Percentiles rank a stretch among this genome's conserved stretches.
Conservation (phyloP, 108 stramenopile species). For the Skeletonema menzelii region DNA sequence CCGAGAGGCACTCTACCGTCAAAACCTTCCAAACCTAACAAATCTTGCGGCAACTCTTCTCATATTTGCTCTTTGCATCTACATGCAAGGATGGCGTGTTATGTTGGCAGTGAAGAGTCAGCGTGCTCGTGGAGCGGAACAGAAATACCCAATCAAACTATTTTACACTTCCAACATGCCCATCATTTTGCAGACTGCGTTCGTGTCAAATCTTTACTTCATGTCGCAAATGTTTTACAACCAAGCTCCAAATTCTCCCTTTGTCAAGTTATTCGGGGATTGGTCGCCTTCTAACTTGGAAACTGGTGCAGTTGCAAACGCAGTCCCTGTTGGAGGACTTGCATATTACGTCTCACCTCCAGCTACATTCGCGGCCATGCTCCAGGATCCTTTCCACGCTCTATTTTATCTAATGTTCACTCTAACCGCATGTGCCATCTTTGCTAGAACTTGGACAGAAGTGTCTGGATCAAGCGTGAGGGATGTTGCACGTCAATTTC, state of each 20-base stretch:
- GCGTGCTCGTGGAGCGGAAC: conserved; percentile 93
- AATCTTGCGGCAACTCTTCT: conserved; percentile 95
- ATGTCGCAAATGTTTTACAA: conserved; percentile 98
- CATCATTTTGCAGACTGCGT: conserved; percentile 98
- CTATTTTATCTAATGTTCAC: conserved; percentile 98
- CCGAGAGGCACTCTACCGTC: conserved; percentile 94
- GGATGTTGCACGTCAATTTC: conserved; percentile 98
- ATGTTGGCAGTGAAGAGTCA: conserved; percentile 96
- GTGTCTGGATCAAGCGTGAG: conserved; percentile 96
- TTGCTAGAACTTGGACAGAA: conserved; percentile 99
- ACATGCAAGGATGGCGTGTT: conserved; percentile 99
- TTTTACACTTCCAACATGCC: conserved; percentile 99
- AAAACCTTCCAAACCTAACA: conserved; percentile 98
- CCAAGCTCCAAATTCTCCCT: conserved; percentile 90
- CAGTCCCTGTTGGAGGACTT: conserved; percentile 93
- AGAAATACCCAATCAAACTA: conserved; percentile 95
- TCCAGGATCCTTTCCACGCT: conserved; percentile 98
- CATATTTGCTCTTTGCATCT: conserved; percentile 96
- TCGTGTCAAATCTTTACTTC: conserved; percentile 99
- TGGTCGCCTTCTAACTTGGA: conserved; percentile 73
- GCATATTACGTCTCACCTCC: conserved; percentile 99
- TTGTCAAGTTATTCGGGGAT: conserved; percentile 95
- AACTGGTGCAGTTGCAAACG: conserved; percentile 77
- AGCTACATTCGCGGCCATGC: conserved; percentile 82
- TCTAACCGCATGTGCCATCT: conserved; percentile 96